Evolutionary conservation across 2,329 filamentous ascomycete species (phyloP).

Genomic region (Pyrenophora teres): DNA sequence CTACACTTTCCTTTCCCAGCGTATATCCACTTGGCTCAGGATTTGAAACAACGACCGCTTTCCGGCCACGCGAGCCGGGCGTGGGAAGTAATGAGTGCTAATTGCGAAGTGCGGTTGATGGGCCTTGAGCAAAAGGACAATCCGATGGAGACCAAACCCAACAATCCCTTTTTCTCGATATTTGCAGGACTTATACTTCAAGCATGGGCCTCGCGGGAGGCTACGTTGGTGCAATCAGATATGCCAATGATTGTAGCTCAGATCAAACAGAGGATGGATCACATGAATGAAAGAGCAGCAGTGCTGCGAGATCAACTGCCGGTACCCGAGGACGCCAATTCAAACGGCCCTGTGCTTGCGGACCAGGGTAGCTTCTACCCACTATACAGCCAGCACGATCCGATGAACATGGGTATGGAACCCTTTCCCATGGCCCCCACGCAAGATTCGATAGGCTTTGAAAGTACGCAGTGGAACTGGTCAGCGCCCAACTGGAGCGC

Average conservation of each 20-base stretch:
- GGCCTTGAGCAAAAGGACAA: slow-evolving; percentile 20
- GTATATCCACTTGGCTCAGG: slow-evolving; percentile 54
- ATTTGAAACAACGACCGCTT: slow-evolving; percentile 48
- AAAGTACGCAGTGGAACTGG: slow-evolving; percentile 13
- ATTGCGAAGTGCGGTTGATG: slow-evolving; percentile 48
- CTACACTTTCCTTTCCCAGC: slow-evolving; percentile 57
- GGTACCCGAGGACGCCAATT: neutral
- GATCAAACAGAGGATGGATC: slow-evolving; percentile 6
- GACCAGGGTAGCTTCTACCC: slow-evolving; percentile 1
- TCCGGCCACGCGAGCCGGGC: slow-evolving; percentile 39
- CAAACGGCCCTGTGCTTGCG: neutral
- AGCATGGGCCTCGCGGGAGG: slow-evolving; percentile 39
- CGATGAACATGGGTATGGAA: neutral
- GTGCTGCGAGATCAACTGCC: neutral
- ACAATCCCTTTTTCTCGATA: slow-evolving; percentile 37
- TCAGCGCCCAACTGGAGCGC: slow-evolving; percentile 5
- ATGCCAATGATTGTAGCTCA: slow-evolving; percentile 14
- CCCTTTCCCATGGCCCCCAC: slow-evolving; percentile 2
- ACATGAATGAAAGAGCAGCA: neutral
- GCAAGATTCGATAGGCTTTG: slow-evolving; percentile 3
- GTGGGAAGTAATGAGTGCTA: slow-evolving; percentile 55
- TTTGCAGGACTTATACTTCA: slow-evolving; percentile 65
- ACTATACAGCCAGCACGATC: neutral
- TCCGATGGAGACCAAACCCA: slow-evolving; percentile 15
- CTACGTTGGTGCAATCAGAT: slow-evolving; percentile 2